These are phyloP conservation scores for Nigrospora sphaerica DNA, from an alignment of 2,329 filamentous ascomycete genomes.

Conservation along the genomic window DNA sequence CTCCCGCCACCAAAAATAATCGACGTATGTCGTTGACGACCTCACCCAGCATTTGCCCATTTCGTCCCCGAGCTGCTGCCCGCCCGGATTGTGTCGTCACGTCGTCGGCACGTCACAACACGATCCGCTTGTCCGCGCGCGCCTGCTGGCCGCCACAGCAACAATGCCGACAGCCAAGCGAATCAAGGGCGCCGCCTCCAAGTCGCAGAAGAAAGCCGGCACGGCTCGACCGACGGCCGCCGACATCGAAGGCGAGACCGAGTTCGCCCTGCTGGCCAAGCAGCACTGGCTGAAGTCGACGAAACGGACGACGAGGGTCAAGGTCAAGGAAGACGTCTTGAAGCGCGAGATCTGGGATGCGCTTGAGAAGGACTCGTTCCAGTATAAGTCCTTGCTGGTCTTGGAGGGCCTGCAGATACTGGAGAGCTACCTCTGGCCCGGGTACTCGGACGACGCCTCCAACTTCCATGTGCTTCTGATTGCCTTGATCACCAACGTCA, in stretches of 20 bases:
- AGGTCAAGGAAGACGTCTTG: conserved; percentile 76
- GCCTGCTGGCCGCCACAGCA: conserved; percentile 1
- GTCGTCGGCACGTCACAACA: too few species aligned
- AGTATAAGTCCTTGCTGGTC: conserved; percentile 67
- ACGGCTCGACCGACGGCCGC: conserved; percentile 55
- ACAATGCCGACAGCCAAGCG: conserved; percentile 54
- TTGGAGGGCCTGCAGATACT: conserved; percentile 87
- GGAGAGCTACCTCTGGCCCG: conserved; percentile 93
- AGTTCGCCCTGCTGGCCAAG: conserved; percentile 71
- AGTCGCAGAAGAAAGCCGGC: conserved; percentile 28
- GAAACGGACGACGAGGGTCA: conserved; percentile 55
- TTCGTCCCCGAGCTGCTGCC: too few species aligned
- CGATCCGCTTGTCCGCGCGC: too few species aligned
- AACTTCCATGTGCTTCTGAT: conserved; percentile 89
- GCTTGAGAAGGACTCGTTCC: conserved; percentile 74
- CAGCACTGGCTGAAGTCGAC: conserved; percentile 74
- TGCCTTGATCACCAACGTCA: conserved; percentile 78
- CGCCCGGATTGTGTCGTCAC: not conserved
- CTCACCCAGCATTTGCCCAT: too few species aligned
- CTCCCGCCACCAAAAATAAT: too few species aligned
- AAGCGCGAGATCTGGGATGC: conserved; percentile 86
- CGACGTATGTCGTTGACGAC: too few species aligned
- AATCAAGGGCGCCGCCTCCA: conserved; percentile 41
- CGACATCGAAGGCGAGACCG: conserved; percentile 63
- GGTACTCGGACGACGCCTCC: conserved; percentile 79